Evolutionary conservation across 371 early-diverging fungal genomes (phyloP), one percentile per base, ranked within the genome.

Genomic region (Lichtheimia ornata): DNA sequence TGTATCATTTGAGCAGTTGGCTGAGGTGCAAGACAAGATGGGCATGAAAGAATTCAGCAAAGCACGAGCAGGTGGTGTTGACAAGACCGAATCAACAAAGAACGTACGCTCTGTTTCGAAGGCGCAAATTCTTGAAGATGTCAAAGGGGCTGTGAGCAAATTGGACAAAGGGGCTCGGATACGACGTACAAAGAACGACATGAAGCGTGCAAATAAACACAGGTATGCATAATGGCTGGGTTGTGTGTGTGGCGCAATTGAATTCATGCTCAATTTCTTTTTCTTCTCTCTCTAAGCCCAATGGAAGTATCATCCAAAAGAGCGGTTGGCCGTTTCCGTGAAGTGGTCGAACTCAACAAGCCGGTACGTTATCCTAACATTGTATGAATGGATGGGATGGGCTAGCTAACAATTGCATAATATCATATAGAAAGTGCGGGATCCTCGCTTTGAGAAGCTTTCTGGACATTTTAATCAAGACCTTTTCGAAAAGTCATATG

Each of bases 401-500:
- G 20, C 50, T 53, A 30, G 44, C 27, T 22, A 22, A 30, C n/a
- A n/a, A n/a, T n/a, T n/a, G n/a, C n/a, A n/a, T n/a, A n/a, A 53
- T 25, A 53, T 22, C 18, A 41, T 35, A 40, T 64, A 86, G 83
- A 84, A 86, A 84, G 75, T 82, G 20, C 86, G 93, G 22, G 97
- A 96, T 73, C 97, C 97, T 47, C 82, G 97, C 49, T 96, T 96
- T 72, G 95, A 95, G 72, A 84, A 82, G 43, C 64, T 91, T 40
- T 85, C 89, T 0, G 97, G 97, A n/a, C 79, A 87, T 42, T 79
- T 91, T 52, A 94, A 95, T 72, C 85, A 87, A 50, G 95, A 91
- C 45, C 69, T 95, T 35, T 96, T 92, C 67, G 86, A 92, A 64
- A 88, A 89, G 58, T 91, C 94, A 6, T 96, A 95, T 70, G 80